Percentiles rank a stretch among this genome's conserved stretches.
Evolutionary conservation across 345 rosid species (phyloP).

Genomic region (Raphanus sativus): DNA sequence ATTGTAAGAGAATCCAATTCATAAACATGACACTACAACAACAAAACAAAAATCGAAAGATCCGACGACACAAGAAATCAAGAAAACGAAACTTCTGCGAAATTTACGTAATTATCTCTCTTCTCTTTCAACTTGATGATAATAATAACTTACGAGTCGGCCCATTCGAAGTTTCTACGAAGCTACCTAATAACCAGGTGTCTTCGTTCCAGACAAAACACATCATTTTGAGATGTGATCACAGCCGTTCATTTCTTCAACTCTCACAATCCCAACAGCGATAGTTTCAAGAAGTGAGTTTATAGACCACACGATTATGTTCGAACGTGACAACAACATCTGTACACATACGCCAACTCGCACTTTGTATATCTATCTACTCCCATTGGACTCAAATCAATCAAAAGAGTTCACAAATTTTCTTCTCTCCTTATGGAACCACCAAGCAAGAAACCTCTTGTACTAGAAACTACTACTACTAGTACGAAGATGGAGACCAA

Average conservation of each 20-base stretch:
- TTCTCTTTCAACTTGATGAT: not conserved
- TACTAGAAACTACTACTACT: not conserved
- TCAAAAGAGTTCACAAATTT: constrained; percentile 1
- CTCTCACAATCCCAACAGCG: constrained; percentile 15
- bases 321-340: constrained; percentile 29
- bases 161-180: constrained; percentile 33
- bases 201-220: not conserved
- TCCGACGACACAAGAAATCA: constrained; percentile 16
- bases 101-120: constrained; percentile 3
- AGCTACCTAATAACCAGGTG: constrained; percentile 22
- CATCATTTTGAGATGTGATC: not conserved
- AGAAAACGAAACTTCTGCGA: constrained; percentile 36
- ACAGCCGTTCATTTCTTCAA: constrained; percentile 11
- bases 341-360: constrained; percentile 18
- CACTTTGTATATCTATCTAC: not conserved
- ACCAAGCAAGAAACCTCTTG: not conserved
- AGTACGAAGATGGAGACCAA: constrained; percentile 21
- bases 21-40: not conserved
- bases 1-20: constrained; percentile 30
- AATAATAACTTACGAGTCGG: constrained; percentile 13
- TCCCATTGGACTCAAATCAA: not conserved
- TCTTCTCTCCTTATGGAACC: constrained; percentile 26
- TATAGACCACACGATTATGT: constrained; percentile 24
- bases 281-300: not conserved
- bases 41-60: not conserved